Evolutionary conservation across 192 early-diverging fungal species (phyloP).

Genomic region (Coemansia sp.): DNA sequence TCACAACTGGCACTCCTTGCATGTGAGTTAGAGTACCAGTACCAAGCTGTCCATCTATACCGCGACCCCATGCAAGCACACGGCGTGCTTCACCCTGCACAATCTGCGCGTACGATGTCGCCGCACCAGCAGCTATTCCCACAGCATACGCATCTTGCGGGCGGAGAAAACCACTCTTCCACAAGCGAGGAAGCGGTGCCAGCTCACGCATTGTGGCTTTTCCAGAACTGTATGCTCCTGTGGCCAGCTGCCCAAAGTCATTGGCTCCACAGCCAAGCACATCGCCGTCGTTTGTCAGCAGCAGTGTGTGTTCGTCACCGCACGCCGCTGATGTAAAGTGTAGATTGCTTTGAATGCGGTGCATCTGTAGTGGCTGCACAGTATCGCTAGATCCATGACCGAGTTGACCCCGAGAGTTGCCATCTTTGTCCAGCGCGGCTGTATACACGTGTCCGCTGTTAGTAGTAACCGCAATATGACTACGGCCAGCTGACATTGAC

Average conservation of each 20-base stretch:
- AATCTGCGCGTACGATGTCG: slow-evolving; percentile 34
- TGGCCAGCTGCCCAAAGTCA: slow-evolving; percentile 50
- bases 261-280: slow-evolving; percentile 48
- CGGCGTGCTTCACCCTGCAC: slow-evolving; percentile 6
- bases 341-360: slow-evolving; percentile 19
- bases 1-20: slow-evolving; percentile 17
- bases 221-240: slow-evolving; percentile 21
- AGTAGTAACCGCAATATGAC: slow-evolving; percentile 39
- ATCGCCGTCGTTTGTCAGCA: slow-evolving; percentile 35
- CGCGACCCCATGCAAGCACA: slow-evolving; percentile 35
- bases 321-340: slow-evolving; percentile 26
- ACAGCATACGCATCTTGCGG: slow-evolving; percentile 16
- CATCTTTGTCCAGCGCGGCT: slow-evolving; percentile 21
- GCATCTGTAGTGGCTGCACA: slow-evolving; percentile 16
- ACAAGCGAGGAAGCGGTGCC: slow-evolving; percentile 24
- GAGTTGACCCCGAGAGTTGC: slow-evolving; percentile 29
- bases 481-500: slow-evolving; percentile 31
- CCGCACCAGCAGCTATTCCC: slow-evolving; percentile 28
- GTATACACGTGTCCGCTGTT: slow-evolving; percentile 39
- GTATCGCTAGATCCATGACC: slow-evolving; percentile 11
- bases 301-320: slow-evolving; percentile 34
- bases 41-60: slow-evolving; percentile 48
- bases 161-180: slow-evolving; percentile 18
- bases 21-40: slow-evolving; percentile 32
- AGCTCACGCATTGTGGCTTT: slow-evolving; percentile 26